Conservation (phyloP, 345 rosid genomes). For the Hevea brasiliensis region DNA sequence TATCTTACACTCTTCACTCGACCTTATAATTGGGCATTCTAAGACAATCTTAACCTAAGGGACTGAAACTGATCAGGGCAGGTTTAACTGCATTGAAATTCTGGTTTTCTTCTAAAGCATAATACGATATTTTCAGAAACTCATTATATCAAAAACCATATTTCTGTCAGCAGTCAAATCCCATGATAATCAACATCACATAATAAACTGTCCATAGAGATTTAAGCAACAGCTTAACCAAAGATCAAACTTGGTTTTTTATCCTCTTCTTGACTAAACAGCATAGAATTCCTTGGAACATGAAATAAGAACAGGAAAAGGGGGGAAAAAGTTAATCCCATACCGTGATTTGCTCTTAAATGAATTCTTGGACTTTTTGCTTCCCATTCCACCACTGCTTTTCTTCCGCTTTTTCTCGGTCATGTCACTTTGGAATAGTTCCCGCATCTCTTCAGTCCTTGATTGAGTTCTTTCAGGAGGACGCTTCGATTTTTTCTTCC, state of each 20-base stretch:
- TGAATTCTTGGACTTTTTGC: slow-evolving; percentile 64
- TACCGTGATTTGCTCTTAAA: slow-evolving; percentile 97
- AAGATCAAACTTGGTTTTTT: neutral
- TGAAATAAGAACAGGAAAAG: neutral
- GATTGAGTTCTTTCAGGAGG: slow-evolving; percentile 51
- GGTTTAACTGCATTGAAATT: too few species aligned
- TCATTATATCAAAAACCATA: too few species aligned
- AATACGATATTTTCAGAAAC: too few species aligned
- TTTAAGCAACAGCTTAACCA: neutral
- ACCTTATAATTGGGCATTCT: too few species aligned
- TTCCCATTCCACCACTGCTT: slow-evolving; percentile 35
- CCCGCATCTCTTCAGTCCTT: slow-evolving; percentile 74
- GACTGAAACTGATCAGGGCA: too few species aligned
- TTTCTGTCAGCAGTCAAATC: too few species aligned
- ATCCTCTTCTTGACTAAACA: too few species aligned
- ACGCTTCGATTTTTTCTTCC: slow-evolving; percentile 49
- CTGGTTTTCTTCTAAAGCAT: too few species aligned
- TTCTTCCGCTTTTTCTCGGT: slow-evolving; percentile 65
- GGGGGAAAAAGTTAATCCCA: neutral
- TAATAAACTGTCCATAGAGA: neutral
- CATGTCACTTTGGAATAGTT: slow-evolving; percentile 84
- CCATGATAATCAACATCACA: neutral
- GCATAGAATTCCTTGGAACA: neutral
- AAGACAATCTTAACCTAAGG: too few species aligned
- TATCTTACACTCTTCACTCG: too few species aligned